These are phyloP conservation scores for Podospora anserina DNA, from an alignment of 495 filamentous ascomycete species.

Conservation along the genomic window DNA sequence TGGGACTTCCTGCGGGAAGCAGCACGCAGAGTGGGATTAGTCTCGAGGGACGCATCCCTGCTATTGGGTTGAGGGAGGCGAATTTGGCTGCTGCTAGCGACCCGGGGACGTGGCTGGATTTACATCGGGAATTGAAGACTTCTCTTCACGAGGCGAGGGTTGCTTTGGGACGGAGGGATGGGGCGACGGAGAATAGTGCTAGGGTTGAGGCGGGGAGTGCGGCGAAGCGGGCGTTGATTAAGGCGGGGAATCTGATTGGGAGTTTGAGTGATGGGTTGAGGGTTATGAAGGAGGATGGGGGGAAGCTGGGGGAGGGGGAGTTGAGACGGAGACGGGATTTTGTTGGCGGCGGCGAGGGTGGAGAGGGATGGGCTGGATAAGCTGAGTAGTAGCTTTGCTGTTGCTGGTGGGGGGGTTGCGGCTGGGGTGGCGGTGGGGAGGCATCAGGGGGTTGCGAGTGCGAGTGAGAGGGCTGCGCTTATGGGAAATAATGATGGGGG, in stretches of 20 bases:
- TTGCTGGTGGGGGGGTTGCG: slow-evolving; percentile 23
- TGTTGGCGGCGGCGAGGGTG: slow-evolving; percentile 71
- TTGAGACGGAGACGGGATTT: slow-evolving; percentile 71
- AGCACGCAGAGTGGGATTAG: slow-evolving; percentile 37
- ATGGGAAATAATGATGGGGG: slow-evolving; percentile 24
- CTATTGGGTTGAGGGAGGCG: slow-evolving; percentile 29
- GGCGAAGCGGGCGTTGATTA: slow-evolving; percentile 78
- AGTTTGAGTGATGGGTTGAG: slow-evolving; percentile 71
- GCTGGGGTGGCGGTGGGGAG: slow-evolving; percentile 14
- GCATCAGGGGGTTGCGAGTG: slow-evolving; percentile 27
- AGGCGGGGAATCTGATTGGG: slow-evolving; percentile 63
- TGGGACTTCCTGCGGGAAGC: slow-evolving; percentile 65
- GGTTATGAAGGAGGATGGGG: slow-evolving; percentile 40
- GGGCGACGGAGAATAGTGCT: slow-evolving; percentile 55
- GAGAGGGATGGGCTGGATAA: slow-evolving; percentile 86
- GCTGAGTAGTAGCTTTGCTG: slow-evolving; percentile 68
- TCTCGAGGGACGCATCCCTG: slow-evolving; percentile 43
- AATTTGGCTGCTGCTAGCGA: slow-evolving; percentile 59
- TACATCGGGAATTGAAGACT: slow-evolving; percentile 75
- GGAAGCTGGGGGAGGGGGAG: slow-evolving; percentile 77
- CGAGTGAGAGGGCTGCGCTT: slow-evolving; percentile 35
- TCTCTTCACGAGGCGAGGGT: slow-evolving; percentile 79
- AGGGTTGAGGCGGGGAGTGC: slow-evolving; percentile 66
- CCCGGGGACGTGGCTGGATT: slow-evolving; percentile 81
- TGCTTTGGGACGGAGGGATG: slow-evolving; percentile 71